A percentile compares a stretch with the other conserved stretches of the same genome.
These are phyloP conservation scores for Elaeagnus macrophylla DNA, from an alignment of 306 rosid species.

Conservation along the genomic window DNA sequence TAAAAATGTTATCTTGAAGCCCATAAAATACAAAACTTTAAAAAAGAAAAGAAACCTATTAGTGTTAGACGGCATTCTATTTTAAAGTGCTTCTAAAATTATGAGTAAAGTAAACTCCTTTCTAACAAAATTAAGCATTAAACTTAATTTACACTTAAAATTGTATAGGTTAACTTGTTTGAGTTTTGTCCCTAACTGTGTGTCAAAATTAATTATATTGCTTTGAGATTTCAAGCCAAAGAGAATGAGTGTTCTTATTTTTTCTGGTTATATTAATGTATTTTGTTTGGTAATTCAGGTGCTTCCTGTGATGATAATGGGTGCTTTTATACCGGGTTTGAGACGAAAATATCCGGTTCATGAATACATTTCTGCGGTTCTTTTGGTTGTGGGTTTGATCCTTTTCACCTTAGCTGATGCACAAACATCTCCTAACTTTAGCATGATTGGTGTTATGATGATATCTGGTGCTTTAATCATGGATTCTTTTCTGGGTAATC, in stretches of 20 bases:
- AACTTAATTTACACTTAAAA: too few species aligned
- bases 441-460: constrained; percentile 73
- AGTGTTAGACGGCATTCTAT: background rate
- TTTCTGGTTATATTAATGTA: background rate
- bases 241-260: background rate
- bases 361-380: constrained; percentile 77
- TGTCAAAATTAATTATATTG: too few species aligned
- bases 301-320: constrained; percentile 97
- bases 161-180: too few species aligned
- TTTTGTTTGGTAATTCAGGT: constrained; percentile 49
- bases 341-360: constrained; percentile 80
- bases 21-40: too few species aligned
- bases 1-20: too few species aligned
- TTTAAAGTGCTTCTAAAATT: constrained; percentile 8
- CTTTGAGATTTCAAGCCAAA: too few species aligned
- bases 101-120: background rate
- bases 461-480: too few species aligned
- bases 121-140: too few species aligned
- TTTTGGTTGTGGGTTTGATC: constrained; percentile 87
- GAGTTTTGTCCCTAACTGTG: too few species aligned
- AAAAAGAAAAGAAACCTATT: background rate
- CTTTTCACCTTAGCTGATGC: constrained; percentile 98
- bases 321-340: constrained; percentile 91
- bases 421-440: constrained; percentile 84
- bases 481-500: constrained; percentile 89